A percentile compares a stretch with the other conserved stretches of the same genome.
These are phyloP conservation scores for Boletus tomentosulus DNA, from an alignment of 768 basidiomycete species.

Conservation along the genomic window DNA sequence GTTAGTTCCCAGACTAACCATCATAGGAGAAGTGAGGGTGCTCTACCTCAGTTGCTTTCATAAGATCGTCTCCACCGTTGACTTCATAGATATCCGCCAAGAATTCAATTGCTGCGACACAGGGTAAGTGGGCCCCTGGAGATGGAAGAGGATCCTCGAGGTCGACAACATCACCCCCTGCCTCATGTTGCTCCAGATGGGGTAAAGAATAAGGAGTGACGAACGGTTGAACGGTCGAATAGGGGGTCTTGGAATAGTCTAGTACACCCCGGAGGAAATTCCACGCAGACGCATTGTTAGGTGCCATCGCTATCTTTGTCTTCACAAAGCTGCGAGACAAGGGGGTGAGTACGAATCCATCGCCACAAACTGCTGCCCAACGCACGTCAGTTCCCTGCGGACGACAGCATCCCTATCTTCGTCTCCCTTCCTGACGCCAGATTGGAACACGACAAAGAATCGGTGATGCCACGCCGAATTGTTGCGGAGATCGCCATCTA, in stretches of 20 bases:
- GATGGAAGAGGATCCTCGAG: slow-evolving; percentile 72
- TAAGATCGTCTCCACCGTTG: slow-evolving; percentile 44
- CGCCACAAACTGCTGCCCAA: slow-evolving; percentile 11
- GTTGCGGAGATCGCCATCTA: slow-evolving; percentile 79
- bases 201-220: slow-evolving; percentile 58
- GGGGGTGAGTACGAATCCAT: not conserved
- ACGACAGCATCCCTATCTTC: slow-evolving; percentile 56
- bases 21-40: not conserved
- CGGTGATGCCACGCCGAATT: slow-evolving; percentile 98
- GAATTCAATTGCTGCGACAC: slow-evolving; percentile 78
- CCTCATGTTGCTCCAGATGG: slow-evolving; percentile 25
- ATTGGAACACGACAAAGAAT: slow-evolving; percentile 80
- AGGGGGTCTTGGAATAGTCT: slow-evolving; percentile 54
- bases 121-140: slow-evolving; percentile 66
- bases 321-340: slow-evolving; percentile 62
- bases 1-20: slow-evolving; percentile 6
- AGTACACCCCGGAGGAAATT: slow-evolving; percentile 92
- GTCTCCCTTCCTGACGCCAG: slow-evolving; percentile 58
- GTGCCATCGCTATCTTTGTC: slow-evolving; percentile 76
- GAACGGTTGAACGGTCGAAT: slow-evolving; percentile 52
- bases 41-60: slow-evolving; percentile 49
- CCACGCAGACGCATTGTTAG: slow-evolving; percentile 95
- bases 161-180: slow-evolving; percentile 51
- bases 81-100: slow-evolving; percentile 71
- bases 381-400: slow-evolving; percentile 73